These are phyloP conservation scores for Cenchrus fungigraminus DNA, from an alignment of 176 grass and related monocot genomes.

Conservation along the genomic window DNA sequence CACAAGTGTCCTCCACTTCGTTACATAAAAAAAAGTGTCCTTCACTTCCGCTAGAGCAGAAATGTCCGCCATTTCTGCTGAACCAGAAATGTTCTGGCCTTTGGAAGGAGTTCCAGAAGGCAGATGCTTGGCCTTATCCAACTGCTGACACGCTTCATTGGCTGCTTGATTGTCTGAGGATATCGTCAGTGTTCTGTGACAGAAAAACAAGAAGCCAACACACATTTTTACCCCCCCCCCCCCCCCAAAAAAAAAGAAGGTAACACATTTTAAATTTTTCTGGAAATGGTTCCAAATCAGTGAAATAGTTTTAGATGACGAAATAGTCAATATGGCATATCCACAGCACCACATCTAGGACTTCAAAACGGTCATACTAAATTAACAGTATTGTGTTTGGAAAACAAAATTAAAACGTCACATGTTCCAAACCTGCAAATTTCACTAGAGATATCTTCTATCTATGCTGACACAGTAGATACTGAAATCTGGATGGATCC, in stretches of 20 bases:
- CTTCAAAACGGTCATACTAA: not conserved
- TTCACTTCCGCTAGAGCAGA: not conserved
- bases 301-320: not conserved
- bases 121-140: constrained; percentile 23
- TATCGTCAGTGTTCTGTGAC: constrained; percentile 49
- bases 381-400: constrained; percentile 12
- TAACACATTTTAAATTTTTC: not conserved
- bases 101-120: constrained; percentile 26
- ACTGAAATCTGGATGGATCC: constrained; percentile 25
- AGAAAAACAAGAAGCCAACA: not conserved
- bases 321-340: constrained; percentile 8
- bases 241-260: not conserved
- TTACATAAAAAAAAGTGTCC: not conserved
- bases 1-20: no score
- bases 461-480: constrained; percentile 17
- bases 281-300: constrained; percentile 1
- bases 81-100: constrained; percentile 14
- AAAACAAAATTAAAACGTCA: constrained; percentile 17
- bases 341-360: constrained; percentile 8
- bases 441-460: constrained; percentile 2
- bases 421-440: constrained; percentile 21
- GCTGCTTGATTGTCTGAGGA: constrained; percentile 57
- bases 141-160: constrained; percentile 42
- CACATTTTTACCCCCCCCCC: no score
- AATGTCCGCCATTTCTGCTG: constrained; percentile 11